Evolutionary conservation across 495 filamentous ascomycete genomes (phyloP).

Genomic region (Choiromyces venosus): DNA sequence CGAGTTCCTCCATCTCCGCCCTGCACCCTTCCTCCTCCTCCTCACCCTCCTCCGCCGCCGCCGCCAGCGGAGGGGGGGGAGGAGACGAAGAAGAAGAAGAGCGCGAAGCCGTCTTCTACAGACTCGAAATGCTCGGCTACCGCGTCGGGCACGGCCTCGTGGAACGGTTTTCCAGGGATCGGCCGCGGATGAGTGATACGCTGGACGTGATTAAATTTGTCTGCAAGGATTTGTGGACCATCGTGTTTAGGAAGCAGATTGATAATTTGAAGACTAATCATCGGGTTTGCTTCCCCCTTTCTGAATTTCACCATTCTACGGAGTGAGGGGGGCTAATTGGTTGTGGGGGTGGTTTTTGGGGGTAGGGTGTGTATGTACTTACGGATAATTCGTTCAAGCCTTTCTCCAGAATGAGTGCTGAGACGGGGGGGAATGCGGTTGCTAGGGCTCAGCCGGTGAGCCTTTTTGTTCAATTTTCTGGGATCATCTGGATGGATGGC

Average conservation of each 20-base stretch:
- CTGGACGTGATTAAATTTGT: constrained; percentile 94
- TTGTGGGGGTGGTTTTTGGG: not conserved
- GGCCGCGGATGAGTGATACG: constrained; percentile 79
- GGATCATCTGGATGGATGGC: not conserved
- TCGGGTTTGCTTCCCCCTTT: constrained; percentile 51
- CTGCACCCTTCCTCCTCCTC: too few species aligned
- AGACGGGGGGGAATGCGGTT: constrained; percentile 64
- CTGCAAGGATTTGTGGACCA: constrained; percentile 94
- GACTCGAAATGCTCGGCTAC: constrained; percentile 83
- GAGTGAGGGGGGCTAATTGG: too few species aligned
- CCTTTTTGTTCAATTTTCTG: not conserved
- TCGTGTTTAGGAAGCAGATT: constrained; percentile 92
- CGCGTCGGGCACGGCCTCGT: constrained; percentile 87
- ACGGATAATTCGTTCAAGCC: constrained; percentile 92
- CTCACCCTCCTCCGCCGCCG: too few species aligned
- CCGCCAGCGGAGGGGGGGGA: too few species aligned
- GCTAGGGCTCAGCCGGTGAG: constrained; percentile 73
- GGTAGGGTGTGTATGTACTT: constrained; percentile 85
- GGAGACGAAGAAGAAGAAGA: constrained; percentile 78
- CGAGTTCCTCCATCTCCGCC: too few species aligned
- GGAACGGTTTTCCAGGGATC: constrained; percentile 82
- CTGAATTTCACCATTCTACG: not conserved
- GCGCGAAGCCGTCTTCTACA: constrained; percentile 72
- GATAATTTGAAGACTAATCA: constrained; percentile 99
- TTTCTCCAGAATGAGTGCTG: constrained; percentile 77